These are phyloP conservation scores for Oryza officinalis DNA, from an alignment of 176 grass and related monocot species.

Conservation along the genomic window DNA sequence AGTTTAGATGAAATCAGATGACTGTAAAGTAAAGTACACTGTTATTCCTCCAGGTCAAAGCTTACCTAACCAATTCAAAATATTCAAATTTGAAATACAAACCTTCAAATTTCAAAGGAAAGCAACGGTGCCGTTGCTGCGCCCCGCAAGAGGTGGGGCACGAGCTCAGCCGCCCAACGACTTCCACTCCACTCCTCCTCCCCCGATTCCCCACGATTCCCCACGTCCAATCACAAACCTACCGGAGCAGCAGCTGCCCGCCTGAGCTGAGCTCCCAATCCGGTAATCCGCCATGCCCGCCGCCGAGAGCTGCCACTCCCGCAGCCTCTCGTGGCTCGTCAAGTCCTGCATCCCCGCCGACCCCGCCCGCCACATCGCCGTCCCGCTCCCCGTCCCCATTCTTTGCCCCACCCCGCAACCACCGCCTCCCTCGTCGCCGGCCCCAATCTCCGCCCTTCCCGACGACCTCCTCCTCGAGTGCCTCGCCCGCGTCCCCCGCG, in stretches of 20 bases:
- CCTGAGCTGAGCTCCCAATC: not conserved
- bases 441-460: no score
- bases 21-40: not conserved
- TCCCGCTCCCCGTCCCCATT: slow-evolving; percentile 27
- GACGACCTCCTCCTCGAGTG: no score
- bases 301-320: slow-evolving; percentile 70
- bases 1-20: not conserved
- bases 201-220: not conserved
- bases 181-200: slow-evolving; percentile 2
- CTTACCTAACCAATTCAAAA: not conserved
- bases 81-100: not conserved
- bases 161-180: not conserved
- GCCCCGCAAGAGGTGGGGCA: not conserved
- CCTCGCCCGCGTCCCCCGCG: no score
- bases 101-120: not conserved
- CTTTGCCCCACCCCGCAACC: not conserved
- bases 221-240: slow-evolving; percentile 12
- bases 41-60: not conserved
- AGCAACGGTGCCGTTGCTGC: not conserved
- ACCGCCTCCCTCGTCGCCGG: not conserved
- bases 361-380: slow-evolving; percentile 58
- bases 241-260: not conserved
- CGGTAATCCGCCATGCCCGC: slow-evolving; percentile 36
- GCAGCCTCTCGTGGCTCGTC: slow-evolving; percentile 66
- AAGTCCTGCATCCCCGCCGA: slow-evolving; percentile 76